Evolutionary conservation across 2,329 filamentous ascomycete species (phyloP).

Genomic region (Phialophora chinensis): DNA sequence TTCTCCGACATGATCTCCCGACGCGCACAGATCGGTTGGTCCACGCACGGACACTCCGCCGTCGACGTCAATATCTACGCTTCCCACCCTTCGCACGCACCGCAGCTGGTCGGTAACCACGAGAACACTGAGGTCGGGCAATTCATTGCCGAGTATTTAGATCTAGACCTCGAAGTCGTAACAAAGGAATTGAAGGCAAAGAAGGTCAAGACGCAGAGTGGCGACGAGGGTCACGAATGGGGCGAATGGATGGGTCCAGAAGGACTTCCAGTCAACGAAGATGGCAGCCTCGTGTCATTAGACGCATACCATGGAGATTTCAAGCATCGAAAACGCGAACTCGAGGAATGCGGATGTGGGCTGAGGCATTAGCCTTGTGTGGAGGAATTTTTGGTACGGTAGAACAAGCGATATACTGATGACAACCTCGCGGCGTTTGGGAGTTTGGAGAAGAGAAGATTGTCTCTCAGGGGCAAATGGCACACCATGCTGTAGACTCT

Average conservation of each 20-base stretch:
- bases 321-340: slow-evolving; percentile 41
- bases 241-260: slow-evolving; percentile 51
- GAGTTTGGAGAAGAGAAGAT: not conserved
- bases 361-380: slow-evolving; percentile 28
- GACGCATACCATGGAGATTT: slow-evolving; percentile 55
- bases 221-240: slow-evolving; percentile 27
- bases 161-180: slow-evolving; percentile 77
- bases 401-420: not conserved
- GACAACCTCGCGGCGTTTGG: not conserved
- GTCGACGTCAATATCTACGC: slow-evolving; percentile 98
- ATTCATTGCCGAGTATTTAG: slow-evolving; percentile 79
- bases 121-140: slow-evolving; percentile 92
- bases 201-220: slow-evolving; percentile 35
- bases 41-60: slow-evolving; percentile 88
- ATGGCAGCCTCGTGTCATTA: slow-evolving; percentile 37
- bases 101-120: slow-evolving; percentile 77
- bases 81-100: slow-evolving; percentile 68
- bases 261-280: slow-evolving; percentile 47
- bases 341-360: slow-evolving; percentile 38
- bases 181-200: slow-evolving; percentile 71
- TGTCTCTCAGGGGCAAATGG: not conserved
- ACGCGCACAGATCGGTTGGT: slow-evolving; percentile 92
- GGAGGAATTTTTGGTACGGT: not conserved
- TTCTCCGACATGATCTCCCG: slow-evolving; percentile 88
- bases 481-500: not conserved